Evolutionary conservation across 345 rosid species (phyloP), one percentile per base, ranked within the genome.

Genomic region (Nephelium lappaceum): DNA sequence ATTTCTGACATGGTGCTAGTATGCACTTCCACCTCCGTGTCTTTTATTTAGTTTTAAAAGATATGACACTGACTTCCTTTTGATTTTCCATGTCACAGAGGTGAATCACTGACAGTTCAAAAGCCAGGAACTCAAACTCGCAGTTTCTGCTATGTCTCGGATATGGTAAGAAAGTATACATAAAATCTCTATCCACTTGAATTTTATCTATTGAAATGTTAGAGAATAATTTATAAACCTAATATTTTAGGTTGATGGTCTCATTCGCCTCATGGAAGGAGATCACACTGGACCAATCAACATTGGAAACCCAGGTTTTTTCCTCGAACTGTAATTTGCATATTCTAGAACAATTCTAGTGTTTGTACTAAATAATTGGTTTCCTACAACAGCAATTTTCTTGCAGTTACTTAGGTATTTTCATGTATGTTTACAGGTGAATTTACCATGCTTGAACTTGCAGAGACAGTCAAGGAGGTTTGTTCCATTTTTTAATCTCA

Each of bases 71-170:
- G 24, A 6, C n/a, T 63, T 14, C 10, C 49, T 7, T 74, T 79
- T 11, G 62, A n/a, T 24, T 39, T 67, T 79, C 42, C 64, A 21
- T 67, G 76, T 43, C 84, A 62, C 72, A 96, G 99, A 31, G 97
- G 90, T 60, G 99, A 96, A 74, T 83, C 95, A 16, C 83, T 96
- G 92, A 96, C 99, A 6, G 97, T 96, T 67, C 99, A 96, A 85
- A 83, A 87, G 78, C 99, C 99, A 3, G 99, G 99, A 79, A 90
- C 97, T 10, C 99, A 96, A 78, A 96, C 98, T 23, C 98, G 99
- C 76, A 96, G 99, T 76, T 96, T 96, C 88, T 96, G 99, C 77
- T 96, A 87, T 68, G 97, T 96, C 27, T 91, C 98, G 74, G 99
- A 96, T 88, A 90, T 96, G 97, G 99, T 93, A 84, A 5, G 84